Percentiles rank a stretch among this genome's conserved stretches.
Evolutionary conservation across 2,329 filamentous ascomycete species (phyloP).

Genomic region (Aspergillus candidus): DNA sequence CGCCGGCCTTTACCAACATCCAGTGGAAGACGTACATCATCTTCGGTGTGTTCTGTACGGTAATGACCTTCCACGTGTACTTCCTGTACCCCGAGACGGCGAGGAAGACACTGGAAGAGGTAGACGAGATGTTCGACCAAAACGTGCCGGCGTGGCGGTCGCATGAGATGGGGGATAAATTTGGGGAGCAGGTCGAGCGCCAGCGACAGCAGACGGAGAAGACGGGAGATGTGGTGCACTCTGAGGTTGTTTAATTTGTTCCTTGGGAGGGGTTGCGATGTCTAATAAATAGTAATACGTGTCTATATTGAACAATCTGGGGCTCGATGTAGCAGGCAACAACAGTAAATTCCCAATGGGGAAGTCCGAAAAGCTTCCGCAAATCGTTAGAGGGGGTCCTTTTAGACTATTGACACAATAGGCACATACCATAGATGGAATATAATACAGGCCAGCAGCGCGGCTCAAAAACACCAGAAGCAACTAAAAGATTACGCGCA

Average conservation of each 20-base stretch:
- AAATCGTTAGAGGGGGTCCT: too few relatives aligned
- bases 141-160: constrained; percentile 29
- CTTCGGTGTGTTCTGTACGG: constrained; percentile 66
- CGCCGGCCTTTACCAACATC: constrained; percentile 54
- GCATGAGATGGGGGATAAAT: constrained; percentile 16
- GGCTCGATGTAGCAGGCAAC: too few relatives aligned
- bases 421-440: too few relatives aligned
- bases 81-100: constrained; percentile 63
- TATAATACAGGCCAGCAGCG: too few relatives aligned
- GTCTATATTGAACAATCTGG: too few relatives aligned
- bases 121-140: constrained; percentile 61
- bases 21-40: constrained; percentile 64
- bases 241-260: constrained; percentile 10
- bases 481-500: too few relatives aligned
- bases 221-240: constrained; percentile 4
- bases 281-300: too few relatives aligned
- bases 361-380: too few relatives aligned
- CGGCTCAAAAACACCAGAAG: too few relatives aligned
- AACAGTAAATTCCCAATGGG: too few relatives aligned
- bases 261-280: too few relatives aligned
- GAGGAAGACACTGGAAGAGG: constrained; percentile 67
- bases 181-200: constrained; percentile 21
- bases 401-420: too few relatives aligned
- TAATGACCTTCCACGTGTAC: constrained; percentile 63
- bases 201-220: constrained; percentile 15